Base-by-base conservation (phyloP, 2,329 filamentous ascomycete species). In the Talaromyces amestolkiae region DNA sequence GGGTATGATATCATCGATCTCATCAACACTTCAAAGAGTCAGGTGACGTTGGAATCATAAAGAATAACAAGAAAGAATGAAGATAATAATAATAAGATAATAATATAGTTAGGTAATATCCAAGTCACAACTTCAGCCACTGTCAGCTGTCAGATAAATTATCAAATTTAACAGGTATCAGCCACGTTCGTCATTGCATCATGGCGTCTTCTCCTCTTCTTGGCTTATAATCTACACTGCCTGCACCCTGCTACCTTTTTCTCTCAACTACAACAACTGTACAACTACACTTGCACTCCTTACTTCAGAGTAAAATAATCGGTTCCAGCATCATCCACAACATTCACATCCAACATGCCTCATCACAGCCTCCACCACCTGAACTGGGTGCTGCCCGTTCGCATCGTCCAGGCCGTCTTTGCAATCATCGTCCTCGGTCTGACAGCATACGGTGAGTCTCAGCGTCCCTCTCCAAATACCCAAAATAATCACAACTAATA, bases 361-460 rank as follows among this genome's bases (percentile, higher is more conserved):
- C 27, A 39, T 19, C 65, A 66, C 61, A 66, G 43, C 39, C 41
- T 65, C 43, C 61, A 65, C 31, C 54, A 63, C 24, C 24, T 63
- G 15, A 67, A 65, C 59, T 67, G 65, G 67, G 63, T 61, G 27
- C 47, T 68, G 22, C 85, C 89, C 47, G 81, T 91, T 69, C 90
- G 92, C 74, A 83, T 85, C 66, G 80, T 86, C 59, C 89, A 94
- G 72, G 84, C 82, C 11, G 69, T 92, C 47, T 86, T 96, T 71
- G 83, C 88, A 41, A 81, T 95, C 68, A 87, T 93, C 69, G 87
- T 93, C 71, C 85, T 96, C 10, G 92, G 89, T 24, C 78, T 96
- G 41, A 89, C 87, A 58, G 89, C 85, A 61, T 93, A 93, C 73
- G 82, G 91, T 93, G 82, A 33, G 35, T 37, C 4, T 31, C 4